Conservation (phyloP, 2,329 filamentous ascomycete species). For the Alternaria gansuensis region DNA sequence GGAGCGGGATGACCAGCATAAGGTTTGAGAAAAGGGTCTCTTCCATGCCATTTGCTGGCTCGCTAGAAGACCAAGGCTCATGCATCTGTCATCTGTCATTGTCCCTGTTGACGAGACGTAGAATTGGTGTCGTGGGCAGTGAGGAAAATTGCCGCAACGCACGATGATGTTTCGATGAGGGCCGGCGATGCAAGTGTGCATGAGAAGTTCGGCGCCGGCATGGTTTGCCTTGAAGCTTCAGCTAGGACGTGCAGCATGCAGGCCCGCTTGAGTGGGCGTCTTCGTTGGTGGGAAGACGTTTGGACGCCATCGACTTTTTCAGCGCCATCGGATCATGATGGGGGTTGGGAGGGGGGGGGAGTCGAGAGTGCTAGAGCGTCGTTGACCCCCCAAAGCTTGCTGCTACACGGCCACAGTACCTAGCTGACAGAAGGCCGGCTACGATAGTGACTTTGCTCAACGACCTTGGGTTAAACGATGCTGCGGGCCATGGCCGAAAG, state of each 20-base stretch:
- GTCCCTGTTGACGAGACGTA: slow-evolving; percentile 3
- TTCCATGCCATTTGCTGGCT: slow-evolving; percentile 31
- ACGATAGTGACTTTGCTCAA: slow-evolving; percentile 5
- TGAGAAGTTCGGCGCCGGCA: slow-evolving; percentile 37
- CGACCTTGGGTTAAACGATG: slow-evolving; percentile 1
- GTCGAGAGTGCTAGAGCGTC: slow-evolving; percentile 16
- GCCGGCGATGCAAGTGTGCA: slow-evolving; percentile 35
- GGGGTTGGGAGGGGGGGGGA: not conserved
- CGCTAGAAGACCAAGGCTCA: slow-evolving; percentile 30
- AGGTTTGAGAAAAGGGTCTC: slow-evolving; percentile 48
- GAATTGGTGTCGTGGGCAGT: slow-evolving; percentile 19
- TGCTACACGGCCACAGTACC: slow-evolving; percentile 2
- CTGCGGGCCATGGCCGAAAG: slow-evolving; percentile 31
- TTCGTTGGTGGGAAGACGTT: slow-evolving; percentile 27
- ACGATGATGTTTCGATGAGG: slow-evolving; percentile 37
- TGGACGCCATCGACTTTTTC: slow-evolving; percentile 35
- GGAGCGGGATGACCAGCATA: slow-evolving; percentile 54
- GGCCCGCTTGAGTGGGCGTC: slow-evolving; percentile 38
- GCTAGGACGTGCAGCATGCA: slow-evolving; percentile 39
- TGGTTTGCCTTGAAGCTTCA: slow-evolving; percentile 31
- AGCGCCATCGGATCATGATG: slow-evolving; percentile 38
- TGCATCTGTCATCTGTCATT: slow-evolving; percentile 16
- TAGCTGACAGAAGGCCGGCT: not conserved
- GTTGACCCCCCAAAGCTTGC: slow-evolving; percentile 4
- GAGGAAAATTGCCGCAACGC: slow-evolving; percentile 27